These are phyloP conservation scores for Allium fistulosum DNA, from an alignment of 106 monocot species.

Conservation along the genomic window DNA sequence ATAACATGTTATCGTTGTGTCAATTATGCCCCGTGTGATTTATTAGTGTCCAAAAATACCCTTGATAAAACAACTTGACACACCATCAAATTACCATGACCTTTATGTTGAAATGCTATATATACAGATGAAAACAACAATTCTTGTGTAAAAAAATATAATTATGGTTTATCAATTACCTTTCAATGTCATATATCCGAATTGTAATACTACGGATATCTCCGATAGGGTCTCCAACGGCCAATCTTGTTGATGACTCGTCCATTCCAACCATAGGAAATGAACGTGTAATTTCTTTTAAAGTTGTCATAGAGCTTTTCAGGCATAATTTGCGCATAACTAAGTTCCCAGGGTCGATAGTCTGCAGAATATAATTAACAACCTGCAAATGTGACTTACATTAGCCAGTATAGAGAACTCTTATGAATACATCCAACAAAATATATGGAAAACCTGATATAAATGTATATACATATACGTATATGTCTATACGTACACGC, in stretches of 20 bases:
- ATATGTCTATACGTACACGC: no score
- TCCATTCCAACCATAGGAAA: constrained; percentile 96
- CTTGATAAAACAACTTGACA: no score
- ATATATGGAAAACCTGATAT: no score
- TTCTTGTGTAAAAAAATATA: not conserved
- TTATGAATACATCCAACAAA: no score
- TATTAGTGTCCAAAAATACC: no score
- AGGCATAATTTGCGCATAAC: constrained; percentile 90
- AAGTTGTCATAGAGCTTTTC: constrained; percentile 56
- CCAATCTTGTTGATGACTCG: constrained; percentile 61
- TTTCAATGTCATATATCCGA: constrained; percentile 81
- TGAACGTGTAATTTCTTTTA: constrained; percentile 79
- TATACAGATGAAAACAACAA: no score
- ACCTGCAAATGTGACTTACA: constrained; percentile 35
- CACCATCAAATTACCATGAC: no score
- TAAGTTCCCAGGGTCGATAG: constrained; percentile 85
- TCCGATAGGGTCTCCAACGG: constrained; percentile 93
- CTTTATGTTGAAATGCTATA: no score
- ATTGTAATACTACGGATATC: constrained; percentile 57
- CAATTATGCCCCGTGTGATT: no score
- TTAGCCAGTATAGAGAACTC: no score
- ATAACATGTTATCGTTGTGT: no score
- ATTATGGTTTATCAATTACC: constrained; percentile 30
- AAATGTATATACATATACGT: no score
- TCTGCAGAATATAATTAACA: constrained; percentile 71